Evolutionary conservation across 139 green algal genomes (phyloP).

Genomic region (Penium margaritaceum): DNA sequence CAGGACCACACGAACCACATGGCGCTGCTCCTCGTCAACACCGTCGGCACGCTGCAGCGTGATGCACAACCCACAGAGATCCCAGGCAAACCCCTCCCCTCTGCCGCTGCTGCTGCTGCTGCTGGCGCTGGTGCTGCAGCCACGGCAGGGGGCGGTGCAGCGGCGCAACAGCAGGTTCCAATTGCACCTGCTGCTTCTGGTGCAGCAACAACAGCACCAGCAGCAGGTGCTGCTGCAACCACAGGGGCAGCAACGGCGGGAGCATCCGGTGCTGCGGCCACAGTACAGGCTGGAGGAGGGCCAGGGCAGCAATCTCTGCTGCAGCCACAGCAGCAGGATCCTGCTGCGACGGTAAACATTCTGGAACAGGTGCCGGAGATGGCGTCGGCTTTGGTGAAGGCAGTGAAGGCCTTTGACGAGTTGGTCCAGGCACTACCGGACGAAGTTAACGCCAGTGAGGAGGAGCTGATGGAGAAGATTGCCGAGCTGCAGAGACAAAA

Average conservation of each 20-base stretch:
- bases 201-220: too few relatives aligned
- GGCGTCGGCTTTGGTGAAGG: conserved; percentile 13
- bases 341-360: too few relatives aligned
- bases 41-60: conserved; percentile 33
- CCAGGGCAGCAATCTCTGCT: too few relatives aligned
- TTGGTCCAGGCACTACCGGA: conserved; percentile 7
- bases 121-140: background rate
- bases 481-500: conserved; percentile 8
- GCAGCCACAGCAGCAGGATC: too few relatives aligned
- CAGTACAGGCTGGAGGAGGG: background rate
- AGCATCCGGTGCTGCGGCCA: background rate
- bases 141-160: too few relatives aligned
- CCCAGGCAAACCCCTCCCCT: background rate
- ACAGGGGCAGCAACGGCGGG: too few relatives aligned
- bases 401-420: conserved; percentile 10
- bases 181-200: too few relatives aligned
- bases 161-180: too few relatives aligned
- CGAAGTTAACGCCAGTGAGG: conserved; percentile 1
- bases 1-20: conserved; percentile 46
- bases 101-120: background rate
- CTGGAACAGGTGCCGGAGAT: conserved; percentile 6
- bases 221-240: too few relatives aligned
- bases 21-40: conserved; percentile 40
- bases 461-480: conserved; percentile 16
- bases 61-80: conserved; percentile 31